Evolutionary conservation across 805 yeast species (phyloP).

Genomic region (Ogataea paraovalis): DNA sequence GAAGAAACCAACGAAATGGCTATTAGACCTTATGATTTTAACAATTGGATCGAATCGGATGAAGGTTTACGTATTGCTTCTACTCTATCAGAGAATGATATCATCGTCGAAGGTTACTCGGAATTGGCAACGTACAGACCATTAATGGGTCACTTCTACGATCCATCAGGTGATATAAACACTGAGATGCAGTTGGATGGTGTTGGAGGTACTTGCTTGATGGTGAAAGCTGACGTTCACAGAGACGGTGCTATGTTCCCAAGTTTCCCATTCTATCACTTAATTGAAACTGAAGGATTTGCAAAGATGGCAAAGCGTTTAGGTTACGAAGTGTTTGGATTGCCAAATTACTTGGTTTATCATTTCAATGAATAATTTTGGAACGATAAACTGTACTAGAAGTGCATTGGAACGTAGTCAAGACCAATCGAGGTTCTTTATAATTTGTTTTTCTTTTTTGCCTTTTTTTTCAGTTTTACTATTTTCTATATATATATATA

Average conservation of each 20-base stretch:
- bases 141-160: constrained; percentile 86
- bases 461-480: not conserved
- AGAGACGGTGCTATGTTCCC: constrained; percentile 99
- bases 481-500: not conserved
- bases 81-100: constrained; percentile 77
- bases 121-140: constrained; percentile 94
- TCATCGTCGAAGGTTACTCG: constrained; percentile 89
- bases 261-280: constrained; percentile 92
- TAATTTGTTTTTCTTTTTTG: not conserved
- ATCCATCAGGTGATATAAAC: constrained; percentile 54
- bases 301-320: constrained; percentile 96
- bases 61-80: constrained; percentile 75
- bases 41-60: constrained; percentile 90
- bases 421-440: not conserved
- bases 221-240: constrained; percentile 97
- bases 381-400: too few species aligned
- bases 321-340: constrained; percentile 86
- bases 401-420: not conserved
- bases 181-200: constrained; percentile 88
- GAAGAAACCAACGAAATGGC: constrained; percentile 47
- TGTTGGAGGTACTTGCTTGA: constrained; percentile 95
- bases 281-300: constrained; percentile 97
- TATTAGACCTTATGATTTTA: constrained; percentile 89
- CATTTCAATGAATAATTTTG: constrained; percentile 81
- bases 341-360: constrained; percentile 91